Percentiles rank a stretch among this genome's conserved stretches.
phyloP scores from a whole-genome alignment of 148 eudicot species.

The Fallopia convolvulus region DNA sequence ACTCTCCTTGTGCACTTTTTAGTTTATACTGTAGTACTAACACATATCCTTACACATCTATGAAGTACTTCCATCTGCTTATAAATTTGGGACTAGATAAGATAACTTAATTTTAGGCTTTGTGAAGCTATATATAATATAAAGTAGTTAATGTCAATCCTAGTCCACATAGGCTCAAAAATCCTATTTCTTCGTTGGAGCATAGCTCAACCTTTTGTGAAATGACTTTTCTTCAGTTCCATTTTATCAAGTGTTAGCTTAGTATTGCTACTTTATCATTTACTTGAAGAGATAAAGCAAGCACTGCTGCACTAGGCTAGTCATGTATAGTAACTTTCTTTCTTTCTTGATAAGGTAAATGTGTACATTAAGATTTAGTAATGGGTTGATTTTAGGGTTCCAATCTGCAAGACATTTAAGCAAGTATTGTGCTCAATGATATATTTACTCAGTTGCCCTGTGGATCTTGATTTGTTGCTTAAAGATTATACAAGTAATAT shows the following conservation, averaged over 20 bases:
- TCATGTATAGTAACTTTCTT: background rate
- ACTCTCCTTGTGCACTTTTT: background rate
- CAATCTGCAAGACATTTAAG: background rate
- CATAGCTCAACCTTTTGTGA: background rate
- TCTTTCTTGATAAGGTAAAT: background rate
- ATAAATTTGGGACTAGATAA: background rate
- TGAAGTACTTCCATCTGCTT: background rate
- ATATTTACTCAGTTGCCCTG: too few relatives aligned
- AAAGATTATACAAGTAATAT: background rate
- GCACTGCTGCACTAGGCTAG: background rate
- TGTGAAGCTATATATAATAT: background rate
- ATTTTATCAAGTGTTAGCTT: background rate
- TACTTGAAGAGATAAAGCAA: background rate
- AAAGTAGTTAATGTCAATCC: background rate
- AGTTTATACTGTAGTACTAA: background rate
- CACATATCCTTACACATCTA: background rate
- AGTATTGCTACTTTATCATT: background rate
- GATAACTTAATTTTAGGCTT: background rate
- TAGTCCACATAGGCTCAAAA: background rate
- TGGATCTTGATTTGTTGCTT: background rate
- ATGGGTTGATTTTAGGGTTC: background rate
- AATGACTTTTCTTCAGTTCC: background rate
- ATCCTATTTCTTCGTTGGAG: background rate
- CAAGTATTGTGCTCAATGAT: too few relatives aligned
- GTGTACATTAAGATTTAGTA: background rate